These are phyloP conservation scores for Brasenia schreberi DNA, from an alignment of 164 flowering plant species.

Conservation along the genomic window DNA sequence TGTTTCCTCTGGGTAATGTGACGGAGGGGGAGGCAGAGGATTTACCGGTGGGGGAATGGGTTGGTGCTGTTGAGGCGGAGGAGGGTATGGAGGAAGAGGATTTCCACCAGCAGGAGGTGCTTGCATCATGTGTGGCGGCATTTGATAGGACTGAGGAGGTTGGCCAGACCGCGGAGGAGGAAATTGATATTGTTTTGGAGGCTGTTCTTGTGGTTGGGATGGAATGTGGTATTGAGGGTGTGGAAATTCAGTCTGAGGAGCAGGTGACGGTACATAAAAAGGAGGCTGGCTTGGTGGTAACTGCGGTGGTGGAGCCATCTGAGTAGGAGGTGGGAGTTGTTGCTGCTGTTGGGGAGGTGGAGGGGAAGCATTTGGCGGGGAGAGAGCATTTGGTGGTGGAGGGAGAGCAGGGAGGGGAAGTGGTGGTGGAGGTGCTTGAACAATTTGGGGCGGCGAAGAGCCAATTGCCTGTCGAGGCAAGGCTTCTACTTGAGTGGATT, in stretches of 20 bases:
- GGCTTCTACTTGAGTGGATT: slow-evolving; percentile 24
- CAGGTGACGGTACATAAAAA: slow-evolving; percentile 14
- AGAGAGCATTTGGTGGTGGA: slow-evolving; percentile 1
- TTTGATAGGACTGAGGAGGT: slow-evolving; percentile 14
- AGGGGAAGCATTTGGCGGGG: slow-evolving; percentile 23
- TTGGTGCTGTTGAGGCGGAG: slow-evolving; percentile 36
- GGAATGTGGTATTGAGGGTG: slow-evolving; percentile 10
- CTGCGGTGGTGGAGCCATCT: slow-evolving; percentile 18
- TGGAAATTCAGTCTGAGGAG: slow-evolving; percentile 16
- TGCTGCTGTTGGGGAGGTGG: slow-evolving; percentile 25
- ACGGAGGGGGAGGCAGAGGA: slow-evolving; percentile 34
- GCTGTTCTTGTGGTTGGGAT: slow-evolving; percentile 34
- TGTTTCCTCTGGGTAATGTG: slow-evolving; percentile 53
- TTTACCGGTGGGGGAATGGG: slow-evolving; percentile 17
- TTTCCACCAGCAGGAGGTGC: slow-evolving; percentile 8
- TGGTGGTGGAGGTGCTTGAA: slow-evolving; percentile 2
- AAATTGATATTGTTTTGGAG: slow-evolving; percentile 43
- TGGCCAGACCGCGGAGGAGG: slow-evolving; percentile 29
- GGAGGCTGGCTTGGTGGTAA: slow-evolving; percentile 18
- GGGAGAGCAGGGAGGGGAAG: slow-evolving; percentile 2
- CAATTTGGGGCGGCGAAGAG: slow-evolving; percentile 3
- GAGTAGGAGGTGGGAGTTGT: slow-evolving; percentile 19
- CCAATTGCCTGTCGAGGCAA: slow-evolving; percentile 26
- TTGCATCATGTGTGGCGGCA: slow-evolving; percentile 4
- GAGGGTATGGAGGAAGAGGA: slow-evolving; percentile 30